Evolutionary conservation across 163 green algal genomes (phyloP).

Genomic region (Volvox carteri): DNA sequence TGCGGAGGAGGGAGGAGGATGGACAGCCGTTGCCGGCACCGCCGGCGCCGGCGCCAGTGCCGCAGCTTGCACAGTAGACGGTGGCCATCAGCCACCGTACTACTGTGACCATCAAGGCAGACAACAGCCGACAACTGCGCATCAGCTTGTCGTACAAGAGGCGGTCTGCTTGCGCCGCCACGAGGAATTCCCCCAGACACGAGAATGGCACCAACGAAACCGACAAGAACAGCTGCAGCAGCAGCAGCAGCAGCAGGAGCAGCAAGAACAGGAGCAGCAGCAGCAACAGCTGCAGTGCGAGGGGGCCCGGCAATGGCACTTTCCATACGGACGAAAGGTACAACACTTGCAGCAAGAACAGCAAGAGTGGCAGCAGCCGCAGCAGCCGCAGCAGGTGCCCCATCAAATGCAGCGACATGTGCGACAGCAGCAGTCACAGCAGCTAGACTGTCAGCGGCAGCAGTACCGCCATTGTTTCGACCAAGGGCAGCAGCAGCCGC

Average conservation of each 20-base stretch:
- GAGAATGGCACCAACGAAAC: not conserved
- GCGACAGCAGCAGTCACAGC: not conserved
- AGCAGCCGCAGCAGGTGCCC: not conserved
- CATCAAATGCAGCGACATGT: not conserved
- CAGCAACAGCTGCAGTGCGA: not conserved
- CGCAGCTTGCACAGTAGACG: too few relatives aligned
- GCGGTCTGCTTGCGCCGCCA: too few relatives aligned
- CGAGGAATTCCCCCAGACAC: not conserved
- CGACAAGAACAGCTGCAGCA: not conserved
- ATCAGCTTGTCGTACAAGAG: not conserved
- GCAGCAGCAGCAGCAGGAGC: constrained; percentile 6
- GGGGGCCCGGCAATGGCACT: not conserved
- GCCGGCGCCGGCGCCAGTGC: too few relatives aligned
- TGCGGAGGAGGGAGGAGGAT: too few relatives aligned
- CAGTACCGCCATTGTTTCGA: not conserved
- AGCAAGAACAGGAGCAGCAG: constrained; percentile 3
- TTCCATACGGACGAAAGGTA: not conserved
- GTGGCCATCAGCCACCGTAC: too few relatives aligned
- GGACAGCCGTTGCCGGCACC: too few relatives aligned
- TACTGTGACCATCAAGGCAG: too few relatives aligned
- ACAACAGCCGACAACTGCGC: too few relatives aligned
- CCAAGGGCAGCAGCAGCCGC: not conserved
- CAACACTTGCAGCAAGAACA: not conserved
- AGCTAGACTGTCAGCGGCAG: not conserved
- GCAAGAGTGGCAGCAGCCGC: not conserved